A percentile compares a stretch with the other conserved stretches of the same genome.
These are phyloP conservation scores for Casuarina cunninghamiana DNA, from an alignment of 306 rosid genomes.

Conservation along the genomic window DNA sequence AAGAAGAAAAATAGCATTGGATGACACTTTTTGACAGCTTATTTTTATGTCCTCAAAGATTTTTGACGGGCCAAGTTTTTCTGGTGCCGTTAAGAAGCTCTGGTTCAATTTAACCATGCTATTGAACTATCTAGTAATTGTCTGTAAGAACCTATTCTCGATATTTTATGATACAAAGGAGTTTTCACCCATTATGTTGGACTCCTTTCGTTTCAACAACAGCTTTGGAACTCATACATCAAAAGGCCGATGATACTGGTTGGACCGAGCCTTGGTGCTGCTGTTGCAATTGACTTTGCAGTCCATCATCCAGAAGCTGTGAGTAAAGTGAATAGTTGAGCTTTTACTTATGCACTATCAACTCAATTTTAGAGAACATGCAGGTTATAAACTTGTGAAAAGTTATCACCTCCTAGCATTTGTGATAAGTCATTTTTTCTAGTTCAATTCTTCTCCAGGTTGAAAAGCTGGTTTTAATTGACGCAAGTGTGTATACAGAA, in stretches of 20 bases:
- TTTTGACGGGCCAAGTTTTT: background rate
- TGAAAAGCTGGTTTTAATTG: slow-evolving; percentile 84
- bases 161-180: background rate
- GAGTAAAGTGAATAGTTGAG: slow-evolving; percentile 38
- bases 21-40: background rate
- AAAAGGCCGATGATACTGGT: slow-evolving; percentile 80
- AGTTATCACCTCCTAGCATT: slow-evolving; percentile 18
- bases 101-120: background rate
- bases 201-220: slow-evolving; percentile 30
- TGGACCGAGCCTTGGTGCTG: slow-evolving; percentile 99
- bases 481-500: slow-evolving; percentile 89
- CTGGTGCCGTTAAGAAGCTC: background rate
- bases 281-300: slow-evolving; percentile 90
- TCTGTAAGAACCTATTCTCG: slow-evolving; percentile 5
- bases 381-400: background rate
- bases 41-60: background rate
- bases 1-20: background rate
- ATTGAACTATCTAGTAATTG: slow-evolving; percentile 6
- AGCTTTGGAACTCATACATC: slow-evolving; percentile 86
- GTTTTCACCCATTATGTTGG: background rate
- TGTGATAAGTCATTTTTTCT: slow-evolving; percentile 30
- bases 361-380: slow-evolving; percentile 4
- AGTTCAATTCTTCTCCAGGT: slow-evolving; percentile 62
- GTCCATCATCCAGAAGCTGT: slow-evolving; percentile 90
- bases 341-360: slow-evolving; percentile 20